A percentile compares a stretch with the other conserved stretches of the same genome.
These are phyloP conservation scores for Clathrus columnatus DNA, from an alignment of 768 basidiomycete genomes.

Conservation along the genomic window DNA sequence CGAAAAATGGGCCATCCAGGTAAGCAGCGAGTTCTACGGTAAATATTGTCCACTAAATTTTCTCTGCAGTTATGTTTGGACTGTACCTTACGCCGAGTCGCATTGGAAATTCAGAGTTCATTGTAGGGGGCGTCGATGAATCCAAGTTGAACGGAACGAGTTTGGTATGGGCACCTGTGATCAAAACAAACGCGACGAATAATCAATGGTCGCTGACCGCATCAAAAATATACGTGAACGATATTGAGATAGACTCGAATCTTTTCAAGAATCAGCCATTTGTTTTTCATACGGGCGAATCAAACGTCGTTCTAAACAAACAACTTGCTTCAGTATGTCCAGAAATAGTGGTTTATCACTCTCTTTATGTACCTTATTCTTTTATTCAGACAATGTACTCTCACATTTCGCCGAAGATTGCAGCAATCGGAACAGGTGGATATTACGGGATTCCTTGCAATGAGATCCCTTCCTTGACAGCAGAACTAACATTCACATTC, in stretches of 20 bases:
- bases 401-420: slow-evolving; percentile 48
- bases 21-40: neutral
- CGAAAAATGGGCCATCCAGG: neutral
- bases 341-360: neutral
- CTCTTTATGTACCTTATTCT: slow-evolving; percentile 10
- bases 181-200: neutral
- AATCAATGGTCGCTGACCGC: neutral
- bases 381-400: slow-evolving; percentile 41
- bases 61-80: slow-evolving; percentile 48
- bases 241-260: neutral
- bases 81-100: slow-evolving; percentile 39
- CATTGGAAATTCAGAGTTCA: slow-evolving; percentile 43
- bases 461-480: slow-evolving; percentile 37
- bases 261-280: neutral
- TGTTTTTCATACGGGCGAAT: slow-evolving; percentile 1
- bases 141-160: slow-evolving; percentile 39
- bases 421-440: slow-evolving; percentile 42
- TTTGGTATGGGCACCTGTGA: neutral
- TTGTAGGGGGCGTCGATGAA: slow-evolving; percentile 43
- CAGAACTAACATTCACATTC: slow-evolving; percentile 44
- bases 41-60: too few relatives aligned
- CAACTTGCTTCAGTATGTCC: neutral
- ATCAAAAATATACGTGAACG: neutral
- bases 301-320: neutral
- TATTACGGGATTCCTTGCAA: slow-evolving; percentile 48